A percentile compares a stretch with the other conserved stretches of the same genome.
These are phyloP conservation scores for Ramaria rubella DNA, from an alignment of 768 basidiomycete species.

Conservation along the genomic window DNA sequence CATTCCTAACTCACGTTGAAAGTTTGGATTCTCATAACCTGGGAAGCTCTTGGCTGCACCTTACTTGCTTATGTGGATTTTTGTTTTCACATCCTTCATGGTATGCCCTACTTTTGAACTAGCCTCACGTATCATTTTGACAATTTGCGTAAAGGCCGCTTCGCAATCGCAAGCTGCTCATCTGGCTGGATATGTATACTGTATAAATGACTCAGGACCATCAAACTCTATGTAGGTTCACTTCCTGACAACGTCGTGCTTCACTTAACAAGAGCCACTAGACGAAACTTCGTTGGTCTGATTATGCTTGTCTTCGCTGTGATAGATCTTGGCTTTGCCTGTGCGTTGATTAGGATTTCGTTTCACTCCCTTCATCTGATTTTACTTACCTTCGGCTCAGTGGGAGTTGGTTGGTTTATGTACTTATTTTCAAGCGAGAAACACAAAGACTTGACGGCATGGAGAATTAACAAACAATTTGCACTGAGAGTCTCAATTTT, in stretches of 20 bases:
- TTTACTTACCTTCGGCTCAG: neutral
- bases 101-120: neutral
- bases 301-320: neutral
- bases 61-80: neutral
- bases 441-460: neutral
- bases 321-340: neutral
- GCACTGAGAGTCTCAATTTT: neutral
- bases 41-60: neutral
- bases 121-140: neutral
- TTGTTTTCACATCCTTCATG: neutral
- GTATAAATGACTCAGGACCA: neutral
- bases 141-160: neutral
- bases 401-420: neutral
- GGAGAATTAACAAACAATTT: neutral
- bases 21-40: neutral
- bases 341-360: neutral
- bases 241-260: neutral
- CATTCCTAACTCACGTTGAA: neutral
- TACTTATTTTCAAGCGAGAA: neutral
- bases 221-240: neutral
- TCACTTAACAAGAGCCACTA: neutral
- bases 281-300: neutral
- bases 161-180: neutral
- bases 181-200: neutral
- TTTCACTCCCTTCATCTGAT: neutral